Evolutionary conservation across 768 basidiomycete genomes (phyloP).

Genomic region (Pleurotus tuber-regium): DNA sequence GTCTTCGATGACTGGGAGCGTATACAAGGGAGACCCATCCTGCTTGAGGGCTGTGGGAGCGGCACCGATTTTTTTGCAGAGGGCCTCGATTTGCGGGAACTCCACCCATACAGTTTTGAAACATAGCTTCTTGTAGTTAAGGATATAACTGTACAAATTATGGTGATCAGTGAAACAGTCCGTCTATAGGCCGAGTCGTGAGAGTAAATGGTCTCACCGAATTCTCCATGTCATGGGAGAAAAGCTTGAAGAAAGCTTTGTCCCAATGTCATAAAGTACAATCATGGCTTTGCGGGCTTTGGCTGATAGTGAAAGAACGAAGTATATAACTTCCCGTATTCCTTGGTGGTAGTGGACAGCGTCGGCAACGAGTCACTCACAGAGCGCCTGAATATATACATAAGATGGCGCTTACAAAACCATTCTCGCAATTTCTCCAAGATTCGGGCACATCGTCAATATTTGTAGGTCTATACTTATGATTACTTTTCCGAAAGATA

Average conservation of each 20-base stretch:
- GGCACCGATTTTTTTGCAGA: slow-evolving; percentile 30
- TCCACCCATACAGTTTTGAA: slow-evolving; percentile 40
- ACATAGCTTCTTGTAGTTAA: slow-evolving; percentile 22
- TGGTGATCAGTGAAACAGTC: not conserved
- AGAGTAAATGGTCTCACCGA: not conserved
- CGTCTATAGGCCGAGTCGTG: not conserved
- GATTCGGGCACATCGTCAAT: no score
- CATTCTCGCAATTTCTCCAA: no score
- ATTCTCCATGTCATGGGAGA: not conserved
- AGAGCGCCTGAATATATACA: no score
- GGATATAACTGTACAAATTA: not conserved
- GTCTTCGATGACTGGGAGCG: slow-evolving; percentile 40
- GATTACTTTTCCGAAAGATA: slow-evolving; percentile 1
- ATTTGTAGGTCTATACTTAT: no score
- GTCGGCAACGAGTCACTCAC: no score
- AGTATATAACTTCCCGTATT: no score
- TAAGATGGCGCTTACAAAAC: no score
- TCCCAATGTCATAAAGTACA: no score
- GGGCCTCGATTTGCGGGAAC: slow-evolving; percentile 35
- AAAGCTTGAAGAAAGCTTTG: no score
- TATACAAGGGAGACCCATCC: slow-evolving; percentile 26
- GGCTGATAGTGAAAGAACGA: no score
- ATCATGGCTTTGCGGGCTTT: no score
- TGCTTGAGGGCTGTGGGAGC: slow-evolving; percentile 18
- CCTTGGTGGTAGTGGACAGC: no score